These are phyloP conservation scores for Eucalyptus decipiens DNA, from an alignment of 345 rosid genomes.

Conservation along the genomic window DNA sequence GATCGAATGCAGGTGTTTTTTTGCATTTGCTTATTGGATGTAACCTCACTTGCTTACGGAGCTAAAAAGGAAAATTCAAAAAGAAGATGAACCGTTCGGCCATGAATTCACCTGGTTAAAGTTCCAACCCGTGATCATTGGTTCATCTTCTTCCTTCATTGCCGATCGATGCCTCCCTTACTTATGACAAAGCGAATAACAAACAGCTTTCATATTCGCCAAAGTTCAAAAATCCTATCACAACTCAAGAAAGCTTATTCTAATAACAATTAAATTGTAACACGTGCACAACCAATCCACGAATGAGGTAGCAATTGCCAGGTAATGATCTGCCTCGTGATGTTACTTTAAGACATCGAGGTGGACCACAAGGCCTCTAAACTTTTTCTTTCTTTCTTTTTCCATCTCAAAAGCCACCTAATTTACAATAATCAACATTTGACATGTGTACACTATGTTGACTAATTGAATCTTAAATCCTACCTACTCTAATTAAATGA, in stretches of 20 bases:
- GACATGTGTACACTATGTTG: background rate
- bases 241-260: background rate
- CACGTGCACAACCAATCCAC: background rate
- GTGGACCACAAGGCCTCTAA: background rate
- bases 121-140: fast-evolving
- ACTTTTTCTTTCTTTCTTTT: background rate
- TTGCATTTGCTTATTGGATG: too few relatives aligned
- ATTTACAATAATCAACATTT: background rate
- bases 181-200: too few relatives aligned
- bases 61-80: too few relatives aligned
- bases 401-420: background rate
- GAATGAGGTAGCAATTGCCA: background rate
- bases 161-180: background rate
- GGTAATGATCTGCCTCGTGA: background rate
- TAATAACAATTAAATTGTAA: background rate
- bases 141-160: background rate
- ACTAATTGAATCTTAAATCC: background rate
- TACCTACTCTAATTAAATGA: background rate
- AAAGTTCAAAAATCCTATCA: background rate
- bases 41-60: too few relatives aligned
- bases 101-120: too few relatives aligned
- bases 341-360: fast-evolving
- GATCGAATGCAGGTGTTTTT: too few relatives aligned
- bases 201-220: fast-evolving
- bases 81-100: fast-evolving